phyloP scores from a whole-genome alignment of 768 basidiomycete genomes.

The Lactarius sp. region DNA sequence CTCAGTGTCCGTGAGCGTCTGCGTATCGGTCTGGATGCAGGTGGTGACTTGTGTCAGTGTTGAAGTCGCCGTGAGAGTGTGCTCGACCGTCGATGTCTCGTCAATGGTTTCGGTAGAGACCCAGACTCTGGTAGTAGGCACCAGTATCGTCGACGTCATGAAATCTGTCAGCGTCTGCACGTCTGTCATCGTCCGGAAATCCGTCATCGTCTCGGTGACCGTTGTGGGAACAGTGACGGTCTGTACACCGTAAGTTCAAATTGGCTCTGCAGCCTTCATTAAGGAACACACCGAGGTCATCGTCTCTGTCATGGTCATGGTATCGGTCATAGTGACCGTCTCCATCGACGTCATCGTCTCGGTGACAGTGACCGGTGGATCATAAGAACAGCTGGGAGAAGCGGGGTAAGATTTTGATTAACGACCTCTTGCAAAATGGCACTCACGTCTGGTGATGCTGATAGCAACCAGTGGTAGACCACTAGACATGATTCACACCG shows the following conservation, averaged over 20 bases:
- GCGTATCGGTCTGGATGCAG: conserved; percentile 42
- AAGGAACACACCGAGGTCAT: conserved; percentile 27
- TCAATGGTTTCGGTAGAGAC: conserved; percentile 49
- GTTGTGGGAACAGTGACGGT: conserved; percentile 21
- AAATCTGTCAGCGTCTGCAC: conserved; percentile 24
- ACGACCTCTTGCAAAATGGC: background rate
- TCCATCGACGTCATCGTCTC: conserved; percentile 35
- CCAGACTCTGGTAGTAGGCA: conserved; percentile 63
- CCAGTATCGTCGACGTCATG: conserved; percentile 46
- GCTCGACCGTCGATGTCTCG: conserved; percentile 50
- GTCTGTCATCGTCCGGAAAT: conserved; percentile 26
- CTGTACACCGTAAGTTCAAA: conserved; percentile 6
- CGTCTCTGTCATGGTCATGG: conserved; percentile 28
- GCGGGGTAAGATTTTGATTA: background rate
- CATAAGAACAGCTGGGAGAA: conserved; percentile 29
- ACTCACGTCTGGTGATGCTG: conserved; percentile 7
- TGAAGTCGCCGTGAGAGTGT: conserved; percentile 38
- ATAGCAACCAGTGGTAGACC: conserved; percentile 16
- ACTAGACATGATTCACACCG: conserved; percentile 1
- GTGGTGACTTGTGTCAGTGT: conserved; percentile 52
- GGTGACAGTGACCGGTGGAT: conserved; percentile 40
- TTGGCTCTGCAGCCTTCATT: background rate
- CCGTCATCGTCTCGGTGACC: conserved; percentile 25
- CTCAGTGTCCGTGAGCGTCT: conserved; percentile 34
- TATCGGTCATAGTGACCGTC: conserved; percentile 36